Conservation (phyloP, 1,139 yeast genomes). For the Insectozyma bohioensis region DNA sequence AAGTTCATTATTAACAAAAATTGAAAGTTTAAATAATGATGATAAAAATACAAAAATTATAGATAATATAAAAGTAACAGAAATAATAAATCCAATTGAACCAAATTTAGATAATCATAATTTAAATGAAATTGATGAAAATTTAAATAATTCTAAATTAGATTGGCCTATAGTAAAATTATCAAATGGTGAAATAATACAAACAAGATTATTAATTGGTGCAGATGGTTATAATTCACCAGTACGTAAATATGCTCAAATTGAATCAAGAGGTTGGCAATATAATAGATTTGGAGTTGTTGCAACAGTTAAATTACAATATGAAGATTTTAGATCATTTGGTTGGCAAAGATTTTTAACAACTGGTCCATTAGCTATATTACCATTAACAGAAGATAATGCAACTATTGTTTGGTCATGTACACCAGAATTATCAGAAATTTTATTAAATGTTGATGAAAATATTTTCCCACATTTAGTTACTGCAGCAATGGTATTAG, state of each 20-base stretch:
- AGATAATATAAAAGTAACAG: constrained; percentile 66
- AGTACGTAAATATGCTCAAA: constrained; percentile 77
- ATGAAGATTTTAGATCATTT: constrained; percentile 63
- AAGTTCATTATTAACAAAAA: constrained; percentile 56
- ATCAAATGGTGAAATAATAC: constrained; percentile 61
- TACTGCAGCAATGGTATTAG: constrained; percentile 82
- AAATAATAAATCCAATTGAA: constrained; percentile 33
- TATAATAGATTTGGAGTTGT: constrained; percentile 89
- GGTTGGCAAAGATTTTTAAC: constrained; percentile 96
- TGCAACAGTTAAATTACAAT: constrained; percentile 75
- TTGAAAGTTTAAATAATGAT: constrained; percentile 50
- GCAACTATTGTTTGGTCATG: constrained; percentile 95
- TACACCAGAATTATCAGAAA: constrained; percentile 70
- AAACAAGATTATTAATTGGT: constrained; percentile 79
- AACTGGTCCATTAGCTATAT: constrained; percentile 89
- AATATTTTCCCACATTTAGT: constrained; percentile 67
- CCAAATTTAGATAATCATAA: constrained; percentile 18
- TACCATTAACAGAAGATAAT: constrained; percentile 82
- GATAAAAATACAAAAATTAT: constrained; percentile 44
- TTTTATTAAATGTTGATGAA: constrained; percentile 57
- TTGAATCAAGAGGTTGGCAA: constrained; percentile 89
- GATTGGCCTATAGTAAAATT: constrained; percentile 81
- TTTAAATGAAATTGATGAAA: constrained; percentile 17
- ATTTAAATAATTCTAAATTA: constrained; percentile 26
- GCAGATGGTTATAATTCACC: constrained; percentile 98